Conservation (phyloP, 176 grass and related monocot genomes). For the Alopecurus myosuroides region DNA sequence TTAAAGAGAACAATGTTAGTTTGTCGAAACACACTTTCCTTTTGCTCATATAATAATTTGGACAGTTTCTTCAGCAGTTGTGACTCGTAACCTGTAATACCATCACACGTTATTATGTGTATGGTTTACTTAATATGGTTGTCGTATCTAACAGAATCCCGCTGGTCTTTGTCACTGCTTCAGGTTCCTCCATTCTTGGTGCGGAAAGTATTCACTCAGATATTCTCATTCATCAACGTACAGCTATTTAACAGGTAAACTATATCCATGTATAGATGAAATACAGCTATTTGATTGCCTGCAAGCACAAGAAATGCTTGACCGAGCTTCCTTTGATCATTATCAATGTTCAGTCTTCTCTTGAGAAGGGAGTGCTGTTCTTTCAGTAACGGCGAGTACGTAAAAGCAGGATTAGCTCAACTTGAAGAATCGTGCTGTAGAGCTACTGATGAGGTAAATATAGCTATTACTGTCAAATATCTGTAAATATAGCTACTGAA, state of each 20-base stretch:
- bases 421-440: constrained; percentile 91
- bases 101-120: background rate
- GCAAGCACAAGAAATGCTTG: constrained; percentile 8
- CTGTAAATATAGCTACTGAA: background rate
- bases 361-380: constrained; percentile 97
- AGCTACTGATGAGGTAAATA: constrained; percentile 89
- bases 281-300: background rate
- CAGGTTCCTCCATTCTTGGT: constrained; percentile 99
- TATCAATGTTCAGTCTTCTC: constrained; percentile 72
- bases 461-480: constrained; percentile 20
- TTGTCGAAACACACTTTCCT: constrained; percentile 7
- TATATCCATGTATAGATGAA: background rate
- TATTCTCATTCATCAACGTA: constrained; percentile 98
- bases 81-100: background rate
- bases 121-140: constrained; percentile 1
- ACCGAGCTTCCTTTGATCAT: constrained; percentile 18
- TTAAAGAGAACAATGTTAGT: constrained; percentile 89
- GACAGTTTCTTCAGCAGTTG: background rate
- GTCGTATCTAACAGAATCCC: background rate
- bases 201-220: constrained; percentile 92
- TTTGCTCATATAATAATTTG: background rate
- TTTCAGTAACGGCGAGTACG: constrained; percentile 94
- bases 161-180: background rate
- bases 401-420: constrained; percentile 94
- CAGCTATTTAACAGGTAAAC: constrained; percentile 95